Evolutionary conservation across 805 yeast genomes (phyloP), one percentile per base, ranked within the genome.

Genomic region (Pichia californica): DNA sequence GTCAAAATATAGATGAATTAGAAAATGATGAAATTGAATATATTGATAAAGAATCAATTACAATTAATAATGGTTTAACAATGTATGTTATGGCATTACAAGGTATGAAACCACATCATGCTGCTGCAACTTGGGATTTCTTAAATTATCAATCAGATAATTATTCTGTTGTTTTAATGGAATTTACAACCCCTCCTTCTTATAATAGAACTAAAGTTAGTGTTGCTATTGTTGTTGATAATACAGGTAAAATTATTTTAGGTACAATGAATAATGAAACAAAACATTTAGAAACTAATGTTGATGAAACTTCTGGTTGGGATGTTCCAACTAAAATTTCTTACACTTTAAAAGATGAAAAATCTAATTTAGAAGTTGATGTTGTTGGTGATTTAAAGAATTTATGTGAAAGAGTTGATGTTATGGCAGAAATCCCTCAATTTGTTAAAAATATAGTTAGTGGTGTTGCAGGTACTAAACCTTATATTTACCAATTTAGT

Each of bases 51-150:
- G 42, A 43, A 30, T 31, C 25, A 2, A 36, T 58, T 21, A 44
- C 43, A 11, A 60, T 76, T 40, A 41, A 48, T 14, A 61, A 70
- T 33, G 79, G 77, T 31, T 62, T 57, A 43, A 65, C 88, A 39
- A 84, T 93, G 95, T 89, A 80, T 59, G 96, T 91, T 42, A 82
- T 86, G 91, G 99, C 99, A 7, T 69, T 88, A 53, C 99, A 93
- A 70, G 98, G 98, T 49, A 89, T 93, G 98, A 93, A 93, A 66
- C 99, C 99, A 8, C 97, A 93, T 65, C 99, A 93, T 66, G 96
- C 97, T 29, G 99, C 99, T 44, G 87, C 95, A 48, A 68, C 88
- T 19, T 93, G 99, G 99, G 93, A 91, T 67, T 93, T 93, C 62
- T 66, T 86, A 49, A 83, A 87, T 66, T 91, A 85, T 74, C 96